A percentile compares a stretch with the other conserved stretches of the same genome.
Conservation (phyloP, 345 rosid genomes). For the Sisymbrium altissimum region DNA sequence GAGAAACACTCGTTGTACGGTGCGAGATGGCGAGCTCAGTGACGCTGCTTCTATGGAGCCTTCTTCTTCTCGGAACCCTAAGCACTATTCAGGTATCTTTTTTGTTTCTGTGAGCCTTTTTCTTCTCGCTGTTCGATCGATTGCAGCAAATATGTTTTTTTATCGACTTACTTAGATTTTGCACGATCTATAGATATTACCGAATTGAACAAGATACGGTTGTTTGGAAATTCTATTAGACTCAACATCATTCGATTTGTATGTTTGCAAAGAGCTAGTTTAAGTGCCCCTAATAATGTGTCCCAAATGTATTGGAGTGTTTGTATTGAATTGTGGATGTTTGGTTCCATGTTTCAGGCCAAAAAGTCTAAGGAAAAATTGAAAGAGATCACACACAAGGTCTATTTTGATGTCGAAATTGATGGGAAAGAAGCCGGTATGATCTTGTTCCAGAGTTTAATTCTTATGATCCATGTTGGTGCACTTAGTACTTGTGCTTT, state of each 20-base stretch:
- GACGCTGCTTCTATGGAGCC: slow-evolving; percentile 42
- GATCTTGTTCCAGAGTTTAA: slow-evolving; percentile 5
- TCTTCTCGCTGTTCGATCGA: not conserved
- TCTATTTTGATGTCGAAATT: slow-evolving; percentile 87
- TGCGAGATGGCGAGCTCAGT: slow-evolving; percentile 53
- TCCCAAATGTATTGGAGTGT: not conserved
- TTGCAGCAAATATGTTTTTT: not conserved
- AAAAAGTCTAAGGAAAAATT: slow-evolving; percentile 45
- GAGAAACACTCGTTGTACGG: not conserved
- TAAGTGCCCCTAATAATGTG: not conserved
- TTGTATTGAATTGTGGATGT: not conserved
- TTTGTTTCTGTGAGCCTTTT: not conserved
- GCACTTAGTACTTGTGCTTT: not conserved
- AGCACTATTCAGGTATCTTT: slow-evolving; percentile 46
- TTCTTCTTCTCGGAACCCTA: slow-evolving; percentile 52
- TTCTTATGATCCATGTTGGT: not conserved
- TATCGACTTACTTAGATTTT: not conserved
- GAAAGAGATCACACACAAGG: slow-evolving; percentile 86
- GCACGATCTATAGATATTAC: not conserved
- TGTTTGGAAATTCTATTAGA: no score
- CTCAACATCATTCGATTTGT: not conserved
- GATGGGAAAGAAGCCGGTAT: slow-evolving; percentile 93
- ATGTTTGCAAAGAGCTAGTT: not conserved
- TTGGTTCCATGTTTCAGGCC: slow-evolving; percentile 51
- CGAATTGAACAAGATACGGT: not conserved